These are phyloP conservation scores for Extremus antarcticus DNA, from an alignment of 495 filamentous ascomycete genomes.

Conservation along the genomic window DNA sequence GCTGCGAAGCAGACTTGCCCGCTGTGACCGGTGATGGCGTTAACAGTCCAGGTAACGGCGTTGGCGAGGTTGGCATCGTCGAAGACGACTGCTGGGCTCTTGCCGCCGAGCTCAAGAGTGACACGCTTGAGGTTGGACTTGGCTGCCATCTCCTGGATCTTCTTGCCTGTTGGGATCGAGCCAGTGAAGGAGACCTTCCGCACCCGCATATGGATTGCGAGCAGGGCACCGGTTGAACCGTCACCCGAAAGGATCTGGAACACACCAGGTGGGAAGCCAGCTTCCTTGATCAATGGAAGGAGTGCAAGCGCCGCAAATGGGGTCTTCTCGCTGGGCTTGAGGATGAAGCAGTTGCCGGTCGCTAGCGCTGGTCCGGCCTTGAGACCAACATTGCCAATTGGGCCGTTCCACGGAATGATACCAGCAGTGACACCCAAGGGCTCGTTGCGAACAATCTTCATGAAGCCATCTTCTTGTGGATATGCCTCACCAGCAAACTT, in stretches of 20 bases:
- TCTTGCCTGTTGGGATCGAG: constrained; percentile 19
- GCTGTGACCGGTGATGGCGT: constrained; percentile 20
- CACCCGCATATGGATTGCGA: constrained; percentile 7
- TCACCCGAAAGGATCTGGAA: constrained; percentile 46
- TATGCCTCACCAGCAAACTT: constrained; percentile 8
- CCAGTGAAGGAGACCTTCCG: constrained; percentile 23
- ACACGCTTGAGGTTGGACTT: constrained; percentile 51
- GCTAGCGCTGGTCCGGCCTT: constrained; percentile 64
- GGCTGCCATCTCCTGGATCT: constrained; percentile 22
- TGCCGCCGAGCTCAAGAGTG: constrained; percentile 50
- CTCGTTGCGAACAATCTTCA: constrained; percentile 27
- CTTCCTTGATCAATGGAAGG: constrained; percentile 55
- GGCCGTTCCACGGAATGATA: constrained; percentile 53
- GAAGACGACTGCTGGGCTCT: constrained; percentile 46
- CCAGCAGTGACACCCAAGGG: constrained; percentile 26
- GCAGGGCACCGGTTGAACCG: constrained; percentile 10
- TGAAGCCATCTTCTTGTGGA: constrained; percentile 19
- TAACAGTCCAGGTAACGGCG: constrained; percentile 33
- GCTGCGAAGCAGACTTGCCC: constrained; percentile 29
- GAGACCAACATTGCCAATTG: constrained; percentile 23
- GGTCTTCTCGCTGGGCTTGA: constrained; percentile 67
- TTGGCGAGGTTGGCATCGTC: constrained; percentile 47
- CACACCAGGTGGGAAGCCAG: constrained; percentile 52
- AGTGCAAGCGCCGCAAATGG: constrained; percentile 65
- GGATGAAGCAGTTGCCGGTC: constrained; percentile 62